Conservation (phyloP, 805 yeast genomes). For the Sugiyamaella valdiviana region DNA sequence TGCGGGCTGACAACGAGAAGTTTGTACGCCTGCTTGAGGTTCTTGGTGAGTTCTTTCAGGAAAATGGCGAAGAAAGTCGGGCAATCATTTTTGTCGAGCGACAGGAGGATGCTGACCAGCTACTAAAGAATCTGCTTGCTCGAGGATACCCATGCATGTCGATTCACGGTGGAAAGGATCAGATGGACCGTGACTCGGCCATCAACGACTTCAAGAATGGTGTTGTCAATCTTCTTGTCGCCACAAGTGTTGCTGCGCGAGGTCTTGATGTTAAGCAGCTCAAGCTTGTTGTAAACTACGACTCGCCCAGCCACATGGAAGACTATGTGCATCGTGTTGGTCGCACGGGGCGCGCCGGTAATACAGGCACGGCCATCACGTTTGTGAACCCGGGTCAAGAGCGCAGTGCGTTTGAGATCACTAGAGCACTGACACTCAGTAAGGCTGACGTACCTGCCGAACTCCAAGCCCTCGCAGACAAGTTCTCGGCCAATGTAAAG, state of each 20-base stretch:
- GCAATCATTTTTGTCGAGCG: slow-evolving; percentile 80
- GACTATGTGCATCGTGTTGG: slow-evolving; percentile 97
- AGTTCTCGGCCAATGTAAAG: slow-evolving; percentile 55
- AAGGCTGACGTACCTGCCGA: slow-evolving; percentile 49
- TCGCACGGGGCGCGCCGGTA: slow-evolving; percentile 90
- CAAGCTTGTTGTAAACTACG: slow-evolving; percentile 73
- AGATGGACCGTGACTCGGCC: slow-evolving; percentile 70
- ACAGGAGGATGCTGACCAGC: slow-evolving; percentile 76
- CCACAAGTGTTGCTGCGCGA: slow-evolving; percentile 92
- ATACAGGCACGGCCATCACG: slow-evolving; percentile 67
- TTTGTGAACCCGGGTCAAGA: slow-evolving; percentile 59
- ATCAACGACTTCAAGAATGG: slow-evolving; percentile 63
- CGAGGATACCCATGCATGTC: slow-evolving; percentile 56
- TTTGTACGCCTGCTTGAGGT: slow-evolving; percentile 49
- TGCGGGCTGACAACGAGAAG: slow-evolving; percentile 52
- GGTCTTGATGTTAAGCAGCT: slow-evolving; percentile 90
- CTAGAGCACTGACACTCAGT: slow-evolving; percentile 58
- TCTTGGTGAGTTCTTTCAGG: slow-evolving; percentile 41
- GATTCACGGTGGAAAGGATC: slow-evolving; percentile 90
- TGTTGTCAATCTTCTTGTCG: slow-evolving; percentile 56
- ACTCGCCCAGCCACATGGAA: slow-evolving; percentile 81
- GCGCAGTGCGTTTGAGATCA: slow-evolving; percentile 59
- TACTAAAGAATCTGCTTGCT: slow-evolving; percentile 48
- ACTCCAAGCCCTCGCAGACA: slow-evolving; percentile 44
- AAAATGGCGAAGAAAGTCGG: slow-evolving; percentile 31